Base-by-base conservation (phyloP, 2,329 filamentous ascomycete genomes). In the Achaetomium macrosporum region DNA sequence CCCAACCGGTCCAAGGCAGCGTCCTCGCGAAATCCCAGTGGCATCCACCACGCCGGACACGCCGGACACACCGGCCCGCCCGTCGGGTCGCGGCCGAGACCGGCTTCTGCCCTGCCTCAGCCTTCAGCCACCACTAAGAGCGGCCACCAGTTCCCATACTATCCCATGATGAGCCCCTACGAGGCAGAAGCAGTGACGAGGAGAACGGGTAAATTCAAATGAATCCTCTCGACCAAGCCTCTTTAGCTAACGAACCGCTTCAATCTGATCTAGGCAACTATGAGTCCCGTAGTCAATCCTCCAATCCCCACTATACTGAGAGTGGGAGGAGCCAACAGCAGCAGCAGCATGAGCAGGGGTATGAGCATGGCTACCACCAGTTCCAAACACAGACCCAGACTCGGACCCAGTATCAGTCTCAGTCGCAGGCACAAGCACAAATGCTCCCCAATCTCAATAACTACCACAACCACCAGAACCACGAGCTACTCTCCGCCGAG, bases 151-250 rank as follows among this genome's bases (percentile, higher is more conserved):
- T 59, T 54, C 16, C 16, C 41, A 0, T 55, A 58, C 37, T 44
- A 47, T 9, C 50, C 56, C 4, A 39, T 52, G 41, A 57, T 60
- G 56, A 58, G 54, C 48, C 50, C 58, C 3, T 56, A 58, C 20
- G 58, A 58, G 45, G 52, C 54, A 7, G 54, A 55, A 29, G 41
- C 43, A 35, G 43, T 50, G 5, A 25, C 25, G 25, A 25, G 4
- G 4, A 25, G 25, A 25, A 19, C 47, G 9, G 33, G 48, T 19
- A 19, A 33, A 46, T 36, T 25, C n/a, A n/a, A n/a, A n/a, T n/a
- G n/a, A n/a, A n/a, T n/a, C n/a, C n/a, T n/a, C n/a, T n/a, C n/a
- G n/a, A n/a, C n/a, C n/a, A n/a, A n/a, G n/a, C n/a, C n/a, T n/a
- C n/a, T n/a, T n/a, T n/a, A n/a, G n/a, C n/a, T n/a, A n/a, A n/a